A percentile compares a stretch with the other conserved stretches of the same genome.
Evolutionary conservation across 306 rosid species (phyloP).

Genomic region (Quillaja saponaria): DNA sequence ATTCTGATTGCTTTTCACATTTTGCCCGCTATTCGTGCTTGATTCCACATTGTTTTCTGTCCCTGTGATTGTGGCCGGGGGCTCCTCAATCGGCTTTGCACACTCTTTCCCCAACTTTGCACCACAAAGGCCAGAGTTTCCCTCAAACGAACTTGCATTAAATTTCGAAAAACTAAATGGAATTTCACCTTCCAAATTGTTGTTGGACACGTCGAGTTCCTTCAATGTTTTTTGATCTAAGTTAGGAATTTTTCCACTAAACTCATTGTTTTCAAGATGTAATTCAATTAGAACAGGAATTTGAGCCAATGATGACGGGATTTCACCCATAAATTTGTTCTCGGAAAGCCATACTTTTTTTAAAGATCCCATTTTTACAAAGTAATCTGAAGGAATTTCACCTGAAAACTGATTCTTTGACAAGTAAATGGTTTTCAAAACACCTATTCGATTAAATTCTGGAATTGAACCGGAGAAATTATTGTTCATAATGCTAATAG

Average conservation of each 20-base stretch:
- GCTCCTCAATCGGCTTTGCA: neutral
- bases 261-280: slow-evolving; percentile 63
- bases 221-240: slow-evolving; percentile 31
- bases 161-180: slow-evolving; percentile 50
- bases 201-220: slow-evolving; percentile 53
- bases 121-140: slow-evolving; percentile 62
- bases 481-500: slow-evolving; percentile 55
- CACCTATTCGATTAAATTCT: slow-evolving; percentile 47
- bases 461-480: slow-evolving; percentile 70
- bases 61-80: slow-evolving; percentile 1
- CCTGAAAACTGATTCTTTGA: slow-evolving; percentile 68
- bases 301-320: slow-evolving; percentile 54
- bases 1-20: neutral
- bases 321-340: slow-evolving; percentile 55
- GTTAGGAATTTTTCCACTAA: slow-evolving; percentile 56
- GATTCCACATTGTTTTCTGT: neutral
- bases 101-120: slow-evolving; percentile 38
- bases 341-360: slow-evolving; percentile 63
- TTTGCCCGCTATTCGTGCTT: neutral
- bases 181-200: slow-evolving; percentile 68
- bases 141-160: slow-evolving; percentile 37
- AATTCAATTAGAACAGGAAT: slow-evolving; percentile 50
- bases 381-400: slow-evolving; percentile 54
- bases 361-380: slow-evolving; percentile 54
- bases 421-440: slow-evolving; percentile 56